Conservation (phyloP, 768 basidiomycete genomes). For the Termitomyces sp. region DNA sequence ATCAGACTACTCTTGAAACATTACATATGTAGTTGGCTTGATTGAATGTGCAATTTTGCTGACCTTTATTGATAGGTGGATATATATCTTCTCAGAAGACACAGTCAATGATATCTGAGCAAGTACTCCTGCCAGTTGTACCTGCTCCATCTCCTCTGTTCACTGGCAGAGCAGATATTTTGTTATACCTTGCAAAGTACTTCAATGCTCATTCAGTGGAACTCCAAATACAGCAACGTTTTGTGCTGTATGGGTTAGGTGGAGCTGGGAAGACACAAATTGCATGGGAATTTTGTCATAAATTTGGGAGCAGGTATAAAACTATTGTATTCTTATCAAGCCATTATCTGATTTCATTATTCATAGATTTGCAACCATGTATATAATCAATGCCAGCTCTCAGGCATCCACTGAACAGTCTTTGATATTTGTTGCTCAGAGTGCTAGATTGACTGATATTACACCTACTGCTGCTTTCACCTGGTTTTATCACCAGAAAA, state of each 20-base stretch:
- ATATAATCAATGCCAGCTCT: background rate
- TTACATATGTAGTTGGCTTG: too few relatives aligned
- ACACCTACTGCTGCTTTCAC: too few relatives aligned
- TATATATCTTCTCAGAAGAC: too few relatives aligned
- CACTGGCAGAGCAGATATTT: background rate
- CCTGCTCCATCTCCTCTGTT: background rate
- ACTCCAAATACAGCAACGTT: background rate
- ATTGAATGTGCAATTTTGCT: too few relatives aligned
- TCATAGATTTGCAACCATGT: background rate
- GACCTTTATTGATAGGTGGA: too few relatives aligned
- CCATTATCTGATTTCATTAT: background rate
- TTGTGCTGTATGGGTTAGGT: background rate
- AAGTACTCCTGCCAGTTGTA: background rate
- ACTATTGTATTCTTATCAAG: background rate
- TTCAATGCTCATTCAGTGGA: background rate
- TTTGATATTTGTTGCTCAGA: background rate
- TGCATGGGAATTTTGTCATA: background rate
- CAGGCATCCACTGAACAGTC: background rate
- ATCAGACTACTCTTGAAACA: too few relatives aligned
- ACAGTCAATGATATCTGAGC: too few relatives aligned
- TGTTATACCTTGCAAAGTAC: background rate
- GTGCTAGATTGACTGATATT: background rate
- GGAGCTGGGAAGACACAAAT: background rate
- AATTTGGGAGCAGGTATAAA: background rate
- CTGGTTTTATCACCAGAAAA: too few relatives aligned